Evolutionary conservation across 139 green algal genomes (phyloP).

Genomic region (Pycnococcus provasolii): DNA sequence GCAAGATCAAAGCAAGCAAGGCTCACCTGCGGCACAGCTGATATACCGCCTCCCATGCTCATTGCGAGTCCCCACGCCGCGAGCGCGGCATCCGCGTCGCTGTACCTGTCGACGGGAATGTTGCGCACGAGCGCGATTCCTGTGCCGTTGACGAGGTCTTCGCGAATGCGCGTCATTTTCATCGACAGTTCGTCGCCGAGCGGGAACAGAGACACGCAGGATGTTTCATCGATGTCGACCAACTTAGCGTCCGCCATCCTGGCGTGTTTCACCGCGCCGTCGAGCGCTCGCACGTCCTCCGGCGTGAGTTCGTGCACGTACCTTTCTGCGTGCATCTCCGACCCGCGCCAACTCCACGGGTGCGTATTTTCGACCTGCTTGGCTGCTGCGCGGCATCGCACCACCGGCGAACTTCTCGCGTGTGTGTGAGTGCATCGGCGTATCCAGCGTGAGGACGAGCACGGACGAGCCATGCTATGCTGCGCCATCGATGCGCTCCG

Average conservation of each 20-base stretch:
- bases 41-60: neutral
- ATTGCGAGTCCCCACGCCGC: neutral
- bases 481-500: too few relatives aligned
- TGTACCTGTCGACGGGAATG: constrained; percentile 9
- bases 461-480: too few relatives aligned
- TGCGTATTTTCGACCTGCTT: too few relatives aligned
- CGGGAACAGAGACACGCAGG: constrained; percentile 8
- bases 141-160: constrained; percentile 12
- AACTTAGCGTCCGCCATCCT: neutral
- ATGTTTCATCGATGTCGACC: neutral
- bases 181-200: neutral
- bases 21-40: neutral
- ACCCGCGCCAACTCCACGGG: neutral
- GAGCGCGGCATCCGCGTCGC: neutral
- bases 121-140: constrained; percentile 3
- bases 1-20: neutral
- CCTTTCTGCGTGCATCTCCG: neutral
- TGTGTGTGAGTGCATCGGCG: too few relatives aligned
- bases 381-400: too few relatives aligned
- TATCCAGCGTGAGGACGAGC: too few relatives aligned
- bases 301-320: neutral
- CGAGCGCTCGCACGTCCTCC: constrained; percentile 8
- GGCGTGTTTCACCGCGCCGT: neutral
- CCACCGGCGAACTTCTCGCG: too few relatives aligned
- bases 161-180: neutral